Evolutionary conservation across 2,329 filamentous ascomycete species (phyloP).

Genomic region (Aspergillus clavatus): DNA sequence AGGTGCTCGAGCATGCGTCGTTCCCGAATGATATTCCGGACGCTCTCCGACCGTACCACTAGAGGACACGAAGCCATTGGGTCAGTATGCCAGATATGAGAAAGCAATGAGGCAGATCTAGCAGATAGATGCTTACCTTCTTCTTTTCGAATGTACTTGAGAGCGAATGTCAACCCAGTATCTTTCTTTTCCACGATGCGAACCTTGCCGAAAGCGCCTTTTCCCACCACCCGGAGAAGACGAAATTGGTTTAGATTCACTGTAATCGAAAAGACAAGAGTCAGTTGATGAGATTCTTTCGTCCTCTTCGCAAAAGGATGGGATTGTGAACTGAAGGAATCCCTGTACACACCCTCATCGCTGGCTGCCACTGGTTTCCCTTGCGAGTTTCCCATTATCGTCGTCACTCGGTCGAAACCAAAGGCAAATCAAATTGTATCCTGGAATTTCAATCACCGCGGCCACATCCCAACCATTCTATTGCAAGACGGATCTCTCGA

Average conservation of each 20-base stretch:
- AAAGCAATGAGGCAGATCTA: not conserved
- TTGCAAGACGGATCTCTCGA: not conserved
- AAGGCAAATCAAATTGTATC: not conserved
- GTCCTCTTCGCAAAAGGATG: slow-evolving; percentile 10
- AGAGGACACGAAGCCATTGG: slow-evolving; percentile 26
- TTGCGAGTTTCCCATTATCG: slow-evolving; percentile 83
- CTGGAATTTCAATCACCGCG: not conserved
- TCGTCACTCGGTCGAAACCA: slow-evolving; percentile 5
- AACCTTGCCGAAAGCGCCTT: slow-evolving; percentile 97
- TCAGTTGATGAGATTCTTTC: not conserved
- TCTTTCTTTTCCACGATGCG: slow-evolving; percentile 98
- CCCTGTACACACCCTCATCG: slow-evolving; percentile 70
- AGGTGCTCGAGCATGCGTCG: slow-evolving; percentile 96
- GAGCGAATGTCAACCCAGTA: slow-evolving; percentile 83
- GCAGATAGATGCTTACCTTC: slow-evolving; percentile 55
- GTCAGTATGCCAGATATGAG: slow-evolving; percentile 12
- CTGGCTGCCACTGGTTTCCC: slow-evolving; percentile 89
- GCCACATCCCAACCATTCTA: slow-evolving; percentile 15
- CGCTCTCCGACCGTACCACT: slow-evolving; percentile 97
- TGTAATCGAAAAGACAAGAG: slow-evolving; percentile 33
- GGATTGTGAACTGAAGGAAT: slow-evolving; percentile 3
- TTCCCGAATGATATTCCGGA: slow-evolving; percentile 96
- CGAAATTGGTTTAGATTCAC: slow-evolving; percentile 98
- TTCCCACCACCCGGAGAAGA: slow-evolving; percentile 88
- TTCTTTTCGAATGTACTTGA: slow-evolving; percentile 99